Percentiles rank a stretch among this genome's conserved stretches.
These are phyloP conservation scores for Singerocomus inundabilis DNA, from an alignment of 1,284 basidiomycete genomes.

Conservation along the genomic window DNA sequence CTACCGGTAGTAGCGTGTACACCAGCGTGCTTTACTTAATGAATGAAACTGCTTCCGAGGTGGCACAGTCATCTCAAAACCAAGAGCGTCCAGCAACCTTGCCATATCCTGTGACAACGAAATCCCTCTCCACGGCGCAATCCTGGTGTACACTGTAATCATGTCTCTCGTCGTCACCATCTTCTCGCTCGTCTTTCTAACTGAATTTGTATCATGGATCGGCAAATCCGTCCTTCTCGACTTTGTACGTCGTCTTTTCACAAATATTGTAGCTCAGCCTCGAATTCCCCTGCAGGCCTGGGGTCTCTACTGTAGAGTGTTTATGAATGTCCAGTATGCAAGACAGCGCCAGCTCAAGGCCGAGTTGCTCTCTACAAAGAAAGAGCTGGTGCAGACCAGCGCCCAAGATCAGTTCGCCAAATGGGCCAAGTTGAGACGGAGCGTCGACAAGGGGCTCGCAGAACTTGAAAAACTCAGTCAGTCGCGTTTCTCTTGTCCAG, in stretches of 20 bases:
- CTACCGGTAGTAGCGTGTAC: neutral
- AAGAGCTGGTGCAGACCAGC: slow-evolving; percentile 85
- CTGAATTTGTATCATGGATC: slow-evolving; percentile 84
- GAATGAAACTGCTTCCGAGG: neutral
- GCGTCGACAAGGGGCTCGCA: slow-evolving; percentile 89
- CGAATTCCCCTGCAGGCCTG: slow-evolving; percentile 52
- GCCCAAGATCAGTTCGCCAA: slow-evolving; percentile 98
- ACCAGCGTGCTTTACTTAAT: slow-evolving; percentile 8
- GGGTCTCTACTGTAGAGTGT: slow-evolving; percentile 63
- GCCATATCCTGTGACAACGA: slow-evolving; percentile 8
- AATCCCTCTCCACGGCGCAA: neutral
- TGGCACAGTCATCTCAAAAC: neutral
- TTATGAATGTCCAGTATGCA: slow-evolving; percentile 52
- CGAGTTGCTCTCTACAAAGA: slow-evolving; percentile 77
- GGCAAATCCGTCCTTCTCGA: slow-evolving; percentile 81
- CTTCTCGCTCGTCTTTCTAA: slow-evolving; percentile 76
- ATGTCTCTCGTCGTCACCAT: slow-evolving; percentile 82
- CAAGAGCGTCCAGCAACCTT: neutral
- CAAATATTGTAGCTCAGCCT: neutral
- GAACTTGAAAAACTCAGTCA: slow-evolving; percentile 93
- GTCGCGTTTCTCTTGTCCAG: slow-evolving; percentile 35
- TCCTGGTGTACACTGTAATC: slow-evolving; percentile 1
- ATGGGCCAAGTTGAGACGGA: slow-evolving; percentile 93
- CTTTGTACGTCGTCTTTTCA: slow-evolving; percentile 51
- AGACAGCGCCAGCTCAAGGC: slow-evolving; percentile 71